Evolutionary conservation across 2,329 filamentous ascomycete genomes (phyloP).

Genomic region (Ambrosiella cleistominuta): DNA sequence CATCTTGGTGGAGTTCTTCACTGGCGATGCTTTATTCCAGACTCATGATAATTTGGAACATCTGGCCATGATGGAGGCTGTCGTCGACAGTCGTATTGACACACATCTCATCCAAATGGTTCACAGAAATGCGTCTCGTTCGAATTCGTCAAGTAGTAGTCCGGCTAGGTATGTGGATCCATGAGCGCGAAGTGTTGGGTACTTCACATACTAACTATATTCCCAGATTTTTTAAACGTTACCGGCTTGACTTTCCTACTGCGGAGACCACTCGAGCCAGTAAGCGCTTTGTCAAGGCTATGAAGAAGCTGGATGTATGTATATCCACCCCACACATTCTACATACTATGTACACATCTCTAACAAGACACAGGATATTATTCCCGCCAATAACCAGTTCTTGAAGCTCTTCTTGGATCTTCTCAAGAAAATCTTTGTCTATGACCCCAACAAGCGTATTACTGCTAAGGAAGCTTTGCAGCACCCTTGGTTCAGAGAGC

Average conservation of each 20-base stretch:
- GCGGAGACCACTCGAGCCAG: conserved; percentile 47
- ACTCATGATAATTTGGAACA: conserved; percentile 58
- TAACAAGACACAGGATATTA: conserved; percentile 37
- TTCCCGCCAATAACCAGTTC: conserved; percentile 41
- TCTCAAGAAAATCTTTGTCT: conserved; percentile 49
- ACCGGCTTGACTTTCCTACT: conserved; percentile 47
- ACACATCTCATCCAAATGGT: conserved; percentile 38
- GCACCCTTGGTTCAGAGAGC: conserved; percentile 51
- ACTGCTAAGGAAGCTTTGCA: conserved; percentile 48
- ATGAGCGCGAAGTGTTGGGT: neutral
- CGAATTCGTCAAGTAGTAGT: conserved; percentile 34
- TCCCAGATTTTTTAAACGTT: conserved; percentile 46
- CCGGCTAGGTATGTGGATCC: conserved; percentile 43
- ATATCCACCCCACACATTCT: neutral
- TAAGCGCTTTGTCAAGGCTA: conserved; percentile 50
- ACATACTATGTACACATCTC: neutral
- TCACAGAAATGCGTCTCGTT: conserved; percentile 37
- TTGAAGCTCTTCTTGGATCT: conserved; percentile 46
- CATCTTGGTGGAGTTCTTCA: conserved; percentile 55
- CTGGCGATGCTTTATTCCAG: conserved; percentile 53
- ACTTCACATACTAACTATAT: conserved; percentile 1
- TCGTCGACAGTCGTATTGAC: conserved; percentile 43
- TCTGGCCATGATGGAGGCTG: conserved; percentile 59
- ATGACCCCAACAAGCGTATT: conserved; percentile 47
- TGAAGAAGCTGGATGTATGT: conserved; percentile 48